Percentiles rank a stretch among this genome's conserved stretches.
Conservation (phyloP, 495 filamentous ascomycete species). For the Penicillium ochrochloron region DNA sequence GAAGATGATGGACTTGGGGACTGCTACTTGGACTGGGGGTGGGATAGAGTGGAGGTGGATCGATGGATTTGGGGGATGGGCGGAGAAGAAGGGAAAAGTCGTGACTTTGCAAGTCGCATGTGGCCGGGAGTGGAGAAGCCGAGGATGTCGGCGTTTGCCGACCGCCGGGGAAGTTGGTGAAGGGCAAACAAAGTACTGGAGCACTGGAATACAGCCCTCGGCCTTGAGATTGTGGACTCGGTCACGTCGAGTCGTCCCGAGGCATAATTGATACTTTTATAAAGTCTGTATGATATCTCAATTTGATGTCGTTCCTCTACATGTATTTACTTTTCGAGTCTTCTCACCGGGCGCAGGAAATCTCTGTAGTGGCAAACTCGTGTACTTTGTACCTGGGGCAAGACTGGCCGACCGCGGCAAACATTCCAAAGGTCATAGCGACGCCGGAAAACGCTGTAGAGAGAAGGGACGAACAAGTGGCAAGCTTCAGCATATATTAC, state of each 20-base stretch:
- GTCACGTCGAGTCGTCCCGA: slow-evolving; percentile 2
- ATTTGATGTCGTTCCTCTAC: too few relatives aligned
- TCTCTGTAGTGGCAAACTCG: slow-evolving; percentile 30
- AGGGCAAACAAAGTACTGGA: neutral
- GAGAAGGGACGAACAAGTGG: too few relatives aligned
- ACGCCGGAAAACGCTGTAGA: neutral
- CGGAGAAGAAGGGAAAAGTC: slow-evolving; percentile 20
- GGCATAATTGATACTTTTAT: neutral
- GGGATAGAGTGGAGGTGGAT: slow-evolving; percentile 19
- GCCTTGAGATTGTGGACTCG: neutral
- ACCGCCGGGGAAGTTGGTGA: neutral
- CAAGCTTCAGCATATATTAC: neutral
- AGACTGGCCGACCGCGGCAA: slow-evolving; percentile 16
- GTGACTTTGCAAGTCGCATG: slow-evolving; percentile 27
- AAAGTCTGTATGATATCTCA: neutral
- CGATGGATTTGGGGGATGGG: slow-evolving; percentile 23
- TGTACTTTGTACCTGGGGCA: neutral
- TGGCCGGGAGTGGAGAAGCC: slow-evolving; percentile 39
- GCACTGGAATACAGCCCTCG: neutral
- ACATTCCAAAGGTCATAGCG: slow-evolving; percentile 5
- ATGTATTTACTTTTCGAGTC: neutral
- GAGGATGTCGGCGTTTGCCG: slow-evolving; percentile 38
- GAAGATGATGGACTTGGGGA: slow-evolving; percentile 11
- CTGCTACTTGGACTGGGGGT: neutral
- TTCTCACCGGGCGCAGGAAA: slow-evolving; percentile 10